Percentiles rank a stretch among this genome's conserved stretches.
These are phyloP conservation scores for Epichloe scottii DNA, from an alignment of 2,329 filamentous ascomycete genomes.

Conservation along the genomic window DNA sequence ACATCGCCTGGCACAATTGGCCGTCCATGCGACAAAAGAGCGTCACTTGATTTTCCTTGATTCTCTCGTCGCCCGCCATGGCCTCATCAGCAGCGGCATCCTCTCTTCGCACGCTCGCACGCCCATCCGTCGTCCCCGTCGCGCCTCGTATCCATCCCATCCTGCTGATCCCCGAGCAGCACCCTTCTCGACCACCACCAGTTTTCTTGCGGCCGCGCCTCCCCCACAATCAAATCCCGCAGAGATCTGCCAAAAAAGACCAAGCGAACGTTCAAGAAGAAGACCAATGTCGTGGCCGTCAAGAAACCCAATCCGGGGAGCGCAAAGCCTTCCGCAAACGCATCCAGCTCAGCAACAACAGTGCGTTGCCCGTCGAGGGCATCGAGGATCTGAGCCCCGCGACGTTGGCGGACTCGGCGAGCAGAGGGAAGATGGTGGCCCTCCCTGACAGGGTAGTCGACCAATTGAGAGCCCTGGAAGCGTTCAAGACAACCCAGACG, in stretches of 20 bases:
- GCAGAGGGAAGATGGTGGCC: conserved; percentile 54
- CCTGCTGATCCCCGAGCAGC: conserved; percentile 18
- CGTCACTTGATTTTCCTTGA: neutral
- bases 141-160: conserved; percentile 21
- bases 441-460: conserved; percentile 62
- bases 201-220: conserved; percentile 16
- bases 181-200: conserved; percentile 27
- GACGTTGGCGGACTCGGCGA: conserved; percentile 40
- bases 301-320: conserved; percentile 62
- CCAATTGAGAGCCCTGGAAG: conserved; percentile 68
- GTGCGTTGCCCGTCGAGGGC: conserved; percentile 66
- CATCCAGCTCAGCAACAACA: conserved; percentile 87
- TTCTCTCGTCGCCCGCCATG: neutral
- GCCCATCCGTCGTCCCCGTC: conserved; percentile 19
- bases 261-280: conserved; percentile 42
- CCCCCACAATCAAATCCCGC: conserved; percentile 22
- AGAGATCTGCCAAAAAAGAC: conserved; percentile 24
- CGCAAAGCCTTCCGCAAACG: conserved; percentile 78
- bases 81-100: conserved; percentile 6
- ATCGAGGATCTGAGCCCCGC: conserved; percentile 47
- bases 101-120: conserved; percentile 30
- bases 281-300: conserved; percentile 26
- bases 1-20: conserved; percentile 16
- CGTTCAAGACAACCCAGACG: conserved; percentile 80
- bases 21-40: conserved; percentile 10